Percentiles rank a stretch among this genome's conserved stretches.
Evolutionary conservation across 306 rosid genomes (phyloP).

Genomic region (Dalbergia cochinchinensis): DNA sequence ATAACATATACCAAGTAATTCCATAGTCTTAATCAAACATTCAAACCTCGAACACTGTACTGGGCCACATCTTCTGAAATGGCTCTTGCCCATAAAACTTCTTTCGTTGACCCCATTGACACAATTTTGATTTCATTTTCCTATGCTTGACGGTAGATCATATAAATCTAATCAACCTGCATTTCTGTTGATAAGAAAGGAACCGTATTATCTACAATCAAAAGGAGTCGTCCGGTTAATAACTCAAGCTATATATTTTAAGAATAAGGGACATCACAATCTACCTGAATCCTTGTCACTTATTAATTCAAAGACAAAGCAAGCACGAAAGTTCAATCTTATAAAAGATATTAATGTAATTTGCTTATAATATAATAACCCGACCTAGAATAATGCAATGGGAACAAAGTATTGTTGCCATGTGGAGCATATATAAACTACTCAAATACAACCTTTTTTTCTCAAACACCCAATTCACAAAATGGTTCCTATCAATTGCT

Average conservation of each 20-base stretch:
- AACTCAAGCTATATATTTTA: background rate
- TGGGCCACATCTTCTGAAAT: background rate
- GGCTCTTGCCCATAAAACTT: background rate
- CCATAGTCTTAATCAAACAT: background rate
- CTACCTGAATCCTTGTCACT: background rate
- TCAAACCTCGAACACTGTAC: background rate
- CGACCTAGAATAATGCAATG: too few relatives aligned
- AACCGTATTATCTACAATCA: constrained; percentile 9
- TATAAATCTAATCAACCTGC: background rate
- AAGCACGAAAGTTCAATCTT: background rate
- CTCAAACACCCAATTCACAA: too few relatives aligned
- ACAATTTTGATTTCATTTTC: background rate
- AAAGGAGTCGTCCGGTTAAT: background rate
- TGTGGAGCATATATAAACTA: background rate
- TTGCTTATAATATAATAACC: background rate
- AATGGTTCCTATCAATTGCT: too few relatives aligned
- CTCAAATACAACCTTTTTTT: background rate
- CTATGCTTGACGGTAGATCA: background rate
- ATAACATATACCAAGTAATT: background rate
- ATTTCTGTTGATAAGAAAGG: background rate
- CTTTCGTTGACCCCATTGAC: background rate
- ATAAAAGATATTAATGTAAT: background rate
- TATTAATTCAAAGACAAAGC: background rate
- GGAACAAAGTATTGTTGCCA: background rate
- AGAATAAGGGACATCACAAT: background rate